Evolutionary conservation across 1,284 basidiomycete species (phyloP), one percentile per base, ranked within the genome.

Genomic region (Boletus mariae): DNA sequence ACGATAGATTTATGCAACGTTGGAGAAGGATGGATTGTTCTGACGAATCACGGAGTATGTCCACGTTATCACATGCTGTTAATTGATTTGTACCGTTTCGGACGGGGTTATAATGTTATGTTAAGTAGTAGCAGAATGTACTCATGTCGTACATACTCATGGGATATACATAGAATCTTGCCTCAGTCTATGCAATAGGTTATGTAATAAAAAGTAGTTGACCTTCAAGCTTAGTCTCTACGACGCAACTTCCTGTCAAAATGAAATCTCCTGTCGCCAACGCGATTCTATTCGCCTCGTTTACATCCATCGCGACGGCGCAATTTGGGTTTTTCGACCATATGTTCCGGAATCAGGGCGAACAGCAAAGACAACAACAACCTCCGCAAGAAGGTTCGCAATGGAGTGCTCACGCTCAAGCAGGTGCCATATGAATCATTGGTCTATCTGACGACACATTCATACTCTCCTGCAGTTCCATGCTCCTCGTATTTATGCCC

Each of bases 401-500:
- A 53, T 71, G 72, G 70, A 57, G 52, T 23, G 54, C 59, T 0
- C 66, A 72, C 4, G 63, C 66, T 10, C 67, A 73, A 17, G 47
- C 59, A 56, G 63, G 70, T 73, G 31, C 45, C n/a, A 61, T 67
- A 31, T 35, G 13, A 15, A 46, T 34, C 5, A 51, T 10, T 15
- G 12, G 20, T n/a, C 32, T 25, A 32, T 23, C 23, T 4, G 20
- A 42, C 1, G 38, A 17, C 17, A 45, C n/a, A 52, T 42, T 52
- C 17, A 54, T 29, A 40, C 31, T 40, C n/a, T 43, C 32, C 47
- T 28, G n/a, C 56, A 84, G 83, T 82, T n/a, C 64, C 75, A 34
- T 85, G 83, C 58, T 75, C 82, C 10, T 71, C 73, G 44, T 85
- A 85, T 61, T 66, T 85, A 26, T 85, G 83, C 62, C 83, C 84